Percentiles rank a stretch among this genome's conserved stretches.
phyloP scores from a whole-genome alignment of 257 asterid genomes.

The Knoxia roxburghii region DNA sequence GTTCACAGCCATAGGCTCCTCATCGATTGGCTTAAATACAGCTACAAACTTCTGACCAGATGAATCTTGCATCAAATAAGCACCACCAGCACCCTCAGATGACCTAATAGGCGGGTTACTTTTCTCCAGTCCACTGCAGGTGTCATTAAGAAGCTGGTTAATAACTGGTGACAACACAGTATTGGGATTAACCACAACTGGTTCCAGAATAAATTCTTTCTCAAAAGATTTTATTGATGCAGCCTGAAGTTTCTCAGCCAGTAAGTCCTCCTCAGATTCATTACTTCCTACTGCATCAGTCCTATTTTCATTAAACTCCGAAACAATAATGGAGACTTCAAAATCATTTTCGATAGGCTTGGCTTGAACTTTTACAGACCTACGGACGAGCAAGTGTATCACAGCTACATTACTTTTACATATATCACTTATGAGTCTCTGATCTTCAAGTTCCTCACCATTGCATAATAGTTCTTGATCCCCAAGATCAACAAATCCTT shows the following conservation, averaged over 20 bases:
- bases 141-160: slow-evolving; percentile 38
- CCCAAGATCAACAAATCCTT: slow-evolving; percentile 36
- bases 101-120: slow-evolving; percentile 56
- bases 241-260: slow-evolving; percentile 25
- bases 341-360: slow-evolving; percentile 43
- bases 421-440: slow-evolving; percentile 57
- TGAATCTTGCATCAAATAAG: slow-evolving; percentile 69
- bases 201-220: slow-evolving; percentile 39
- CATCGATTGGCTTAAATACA: slow-evolving; percentile 67
- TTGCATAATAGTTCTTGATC: slow-evolving; percentile 56
- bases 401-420: slow-evolving; percentile 51
- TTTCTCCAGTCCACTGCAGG: slow-evolving; percentile 44
- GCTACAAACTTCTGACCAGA: slow-evolving; percentile 45
- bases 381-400: slow-evolving; percentile 62
- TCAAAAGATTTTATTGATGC: slow-evolving; percentile 19
- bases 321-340: slow-evolving; percentile 53
- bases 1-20: slow-evolving; percentile 79
- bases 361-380: slow-evolving; percentile 51
- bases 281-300: slow-evolving; percentile 19
- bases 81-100: slow-evolving; percentile 72
- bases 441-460: slow-evolving; percentile 77
- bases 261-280: slow-evolving; percentile 10
- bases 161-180: slow-evolving; percentile 36
- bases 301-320: slow-evolving; percentile 32
- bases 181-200: slow-evolving; percentile 37